phyloP scores from a whole-genome alignment of 768 basidiomycete genomes.

The Sarcomyxa edulis region DNA sequence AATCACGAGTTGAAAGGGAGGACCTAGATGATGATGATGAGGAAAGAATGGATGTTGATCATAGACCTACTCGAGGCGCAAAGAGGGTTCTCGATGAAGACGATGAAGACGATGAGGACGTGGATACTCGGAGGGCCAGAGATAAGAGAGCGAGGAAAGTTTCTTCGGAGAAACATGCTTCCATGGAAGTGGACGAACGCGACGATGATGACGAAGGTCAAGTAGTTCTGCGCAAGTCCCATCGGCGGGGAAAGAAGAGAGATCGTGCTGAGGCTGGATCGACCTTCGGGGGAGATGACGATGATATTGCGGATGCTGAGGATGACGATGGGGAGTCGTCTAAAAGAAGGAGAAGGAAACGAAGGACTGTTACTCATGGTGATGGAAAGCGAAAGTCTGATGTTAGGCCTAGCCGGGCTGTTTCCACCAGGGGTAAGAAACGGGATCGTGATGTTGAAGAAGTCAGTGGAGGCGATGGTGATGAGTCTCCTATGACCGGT shows the following conservation, averaged over 20 bases:
- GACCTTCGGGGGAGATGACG: constrained; percentile 61
- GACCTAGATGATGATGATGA: constrained; percentile 44
- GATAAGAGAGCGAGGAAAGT: constrained; percentile 57
- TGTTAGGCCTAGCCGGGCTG: constrained; percentile 16
- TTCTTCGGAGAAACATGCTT: constrained; percentile 36
- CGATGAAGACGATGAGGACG: constrained; percentile 37
- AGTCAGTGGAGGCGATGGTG: constrained; percentile 37
- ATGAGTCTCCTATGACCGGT: constrained; percentile 23
- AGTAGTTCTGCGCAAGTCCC: constrained; percentile 23
- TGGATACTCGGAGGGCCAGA: constrained; percentile 27
- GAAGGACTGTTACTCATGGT: constrained; percentile 41
- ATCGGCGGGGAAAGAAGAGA: constrained; percentile 64
- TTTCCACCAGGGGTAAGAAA: constrained; percentile 50
- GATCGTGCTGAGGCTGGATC: constrained; percentile 72
- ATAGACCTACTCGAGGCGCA: constrained; percentile 33
- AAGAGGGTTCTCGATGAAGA: constrained; percentile 45
- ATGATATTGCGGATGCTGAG: constrained; percentile 35
- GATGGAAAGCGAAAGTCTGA: constrained; percentile 48
- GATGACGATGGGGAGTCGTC: constrained; percentile 34
- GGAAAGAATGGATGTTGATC: constrained; percentile 16
- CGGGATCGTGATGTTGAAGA: constrained; percentile 59
- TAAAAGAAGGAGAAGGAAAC: constrained; percentile 47
- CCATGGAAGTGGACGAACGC: not conserved
- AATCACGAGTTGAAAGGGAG: constrained; percentile 46
- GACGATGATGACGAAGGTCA: constrained; percentile 22